These are phyloP conservation scores for Kalmusia sp. DNA, from an alignment of 2,329 filamentous ascomycete genomes.

Conservation along the genomic window DNA sequence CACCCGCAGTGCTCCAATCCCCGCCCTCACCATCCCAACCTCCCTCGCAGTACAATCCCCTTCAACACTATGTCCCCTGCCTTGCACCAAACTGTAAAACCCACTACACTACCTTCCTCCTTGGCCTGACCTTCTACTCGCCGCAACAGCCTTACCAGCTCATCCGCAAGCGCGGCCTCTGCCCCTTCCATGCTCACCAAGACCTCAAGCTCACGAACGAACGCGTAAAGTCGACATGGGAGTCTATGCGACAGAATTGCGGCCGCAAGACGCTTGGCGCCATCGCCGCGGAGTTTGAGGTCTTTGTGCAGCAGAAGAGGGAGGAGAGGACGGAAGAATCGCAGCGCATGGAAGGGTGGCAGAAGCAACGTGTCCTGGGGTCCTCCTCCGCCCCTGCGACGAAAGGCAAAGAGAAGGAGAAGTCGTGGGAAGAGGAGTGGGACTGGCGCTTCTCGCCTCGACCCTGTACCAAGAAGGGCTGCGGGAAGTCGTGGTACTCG, in stretches of 20 bases:
- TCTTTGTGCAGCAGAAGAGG: constrained; percentile 23
- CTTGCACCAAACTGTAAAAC: constrained; percentile 27
- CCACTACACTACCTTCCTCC: constrained; percentile 31
- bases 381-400: background rate
- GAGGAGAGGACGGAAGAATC: constrained; percentile 17
- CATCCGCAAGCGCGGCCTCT: constrained; percentile 33
- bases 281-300: constrained; percentile 38
- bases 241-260: constrained; percentile 39
- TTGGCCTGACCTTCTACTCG: constrained; percentile 37
- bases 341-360: constrained; percentile 19
- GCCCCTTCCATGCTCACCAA: constrained; percentile 32
- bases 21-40: constrained; percentile 12
- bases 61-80: constrained; percentile 42
- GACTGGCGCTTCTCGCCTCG: constrained; percentile 37
- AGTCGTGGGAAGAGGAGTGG: constrained; percentile 15
- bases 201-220: constrained; percentile 36
- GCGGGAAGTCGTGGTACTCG: constrained; percentile 27
- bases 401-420: background rate
- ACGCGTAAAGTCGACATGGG: constrained; percentile 33
- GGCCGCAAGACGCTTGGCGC: constrained; percentile 38
- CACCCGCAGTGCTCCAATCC: constrained; percentile 20
- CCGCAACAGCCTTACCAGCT: constrained; percentile 37
- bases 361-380: constrained; percentile 24
- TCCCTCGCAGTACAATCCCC: constrained; percentile 34
- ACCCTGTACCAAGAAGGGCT: constrained; percentile 31